A percentile compares a stretch with the other conserved stretches of the same genome.
These are phyloP conservation scores for Oenanthe sinensis DNA, from an alignment of 129 eudicot species.

Conservation along the genomic window DNA sequence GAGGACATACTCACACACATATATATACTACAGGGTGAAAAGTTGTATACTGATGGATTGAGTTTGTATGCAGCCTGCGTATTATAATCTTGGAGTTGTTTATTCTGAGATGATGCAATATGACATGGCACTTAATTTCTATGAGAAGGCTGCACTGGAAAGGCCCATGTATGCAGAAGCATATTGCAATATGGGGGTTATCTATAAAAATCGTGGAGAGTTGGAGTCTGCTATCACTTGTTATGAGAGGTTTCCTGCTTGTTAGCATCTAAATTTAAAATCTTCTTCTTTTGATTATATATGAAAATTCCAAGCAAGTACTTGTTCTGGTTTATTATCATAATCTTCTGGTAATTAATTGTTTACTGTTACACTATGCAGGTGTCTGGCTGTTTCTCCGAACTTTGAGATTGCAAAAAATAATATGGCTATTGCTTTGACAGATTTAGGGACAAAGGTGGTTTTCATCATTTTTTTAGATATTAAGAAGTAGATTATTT, in stretches of 20 bases:
- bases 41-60: slow-evolving; percentile 16
- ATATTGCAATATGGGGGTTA: slow-evolving; percentile 98
- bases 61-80: slow-evolving; percentile 77
- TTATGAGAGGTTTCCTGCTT: slow-evolving; percentile 66
- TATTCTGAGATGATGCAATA: slow-evolving; percentile 98
- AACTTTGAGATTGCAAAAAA: slow-evolving; percentile 97
- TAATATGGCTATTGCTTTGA: slow-evolving; percentile 96
- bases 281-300: background rate
- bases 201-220: slow-evolving; percentile 88
- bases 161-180: slow-evolving; percentile 99
- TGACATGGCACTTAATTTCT: slow-evolving; percentile 90
- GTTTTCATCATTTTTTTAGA: background rate
- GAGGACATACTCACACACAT: background rate
- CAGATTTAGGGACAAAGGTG: slow-evolving; percentile 98
- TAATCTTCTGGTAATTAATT: slow-evolving; percentile 16
- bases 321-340: slow-evolving; percentile 4
- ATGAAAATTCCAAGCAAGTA: slow-evolving; percentile 6
- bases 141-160: slow-evolving; percentile 92
- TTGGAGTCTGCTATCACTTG: slow-evolving; percentile 93
- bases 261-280: background rate
- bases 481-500: background rate
- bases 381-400: slow-evolving; percentile 97
- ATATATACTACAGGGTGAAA: background rate
- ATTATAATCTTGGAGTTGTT: slow-evolving; percentile 95
- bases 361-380: slow-evolving; percentile 24